Evolutionary conservation across 108 stramenopile genomes (phyloP), one percentile per base, ranked within the genome.

Genomic region (Thalassiosira profunda): DNA sequence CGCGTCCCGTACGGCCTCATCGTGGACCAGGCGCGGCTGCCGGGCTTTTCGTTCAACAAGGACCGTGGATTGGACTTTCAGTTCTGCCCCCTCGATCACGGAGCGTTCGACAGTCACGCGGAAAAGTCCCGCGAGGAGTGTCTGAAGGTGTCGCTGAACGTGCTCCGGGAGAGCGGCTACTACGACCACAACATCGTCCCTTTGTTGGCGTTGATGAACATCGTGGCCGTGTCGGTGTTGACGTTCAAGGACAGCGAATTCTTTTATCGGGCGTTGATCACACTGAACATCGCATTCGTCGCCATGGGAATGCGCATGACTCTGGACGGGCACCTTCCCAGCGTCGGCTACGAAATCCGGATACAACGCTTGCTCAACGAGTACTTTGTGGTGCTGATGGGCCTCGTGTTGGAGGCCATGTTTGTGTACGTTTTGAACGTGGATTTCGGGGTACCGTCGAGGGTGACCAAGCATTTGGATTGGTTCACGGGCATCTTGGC

Each of bases 131-230:
- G 45, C 9, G 82, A 86, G 37, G 25, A 63, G 14, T 83, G 55
- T 53, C 65, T 86, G 14, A 35, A 72, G 47, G 67, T 83, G 18
- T 76, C 55, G 37, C 43, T 86, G 12, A 54, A 42, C 21, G 82
- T 86, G 7, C 26, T 28, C 14, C 70, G 85, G 6, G 67, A 6
- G 15, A 6, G 2, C 31, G 58, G 63, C 4, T 86, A 86, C 57
- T 86, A 79, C 72, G 82, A 86, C 38, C 58, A 68, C 6, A 86
- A 86, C 36, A 83, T 86, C 29, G 76, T 86, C 45, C 85, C 85
- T 8, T 43, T 86, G 36, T 36, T 86, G 38, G 72, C 76, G 1
- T 29, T 63, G 26, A 54, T 86, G 3, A 86, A 86, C 66, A 0
- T 83, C 0, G 85, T 86, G 15, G 67, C 63, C 4, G 63, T 86